Evolutionary conservation across 306 rosid genomes (phyloP).

Genomic region (Vigna hirtella): DNA sequence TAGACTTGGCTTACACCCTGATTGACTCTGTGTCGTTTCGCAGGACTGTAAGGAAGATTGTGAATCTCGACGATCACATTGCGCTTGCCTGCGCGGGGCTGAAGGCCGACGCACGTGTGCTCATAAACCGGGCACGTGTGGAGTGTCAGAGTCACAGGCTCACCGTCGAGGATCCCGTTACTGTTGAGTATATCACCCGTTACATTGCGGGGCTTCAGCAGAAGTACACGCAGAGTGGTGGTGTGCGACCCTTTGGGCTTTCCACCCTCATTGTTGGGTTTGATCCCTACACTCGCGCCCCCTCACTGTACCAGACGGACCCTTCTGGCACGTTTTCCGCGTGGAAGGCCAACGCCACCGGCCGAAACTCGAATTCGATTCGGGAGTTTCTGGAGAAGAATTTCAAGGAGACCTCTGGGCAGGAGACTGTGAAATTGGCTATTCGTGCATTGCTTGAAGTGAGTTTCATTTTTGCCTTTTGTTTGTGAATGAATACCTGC

Average conservation of each 20-base stretch:
- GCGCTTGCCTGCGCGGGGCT: constrained; percentile 98
- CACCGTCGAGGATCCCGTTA: constrained; percentile 94
- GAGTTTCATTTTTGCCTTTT: constrained; percentile 31
- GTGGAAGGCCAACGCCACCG: constrained; percentile 97
- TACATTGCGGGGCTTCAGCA: constrained; percentile 98
- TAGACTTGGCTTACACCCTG: neutral
- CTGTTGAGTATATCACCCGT: constrained; percentile 93
- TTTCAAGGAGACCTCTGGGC: constrained; percentile 87
- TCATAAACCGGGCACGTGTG: constrained; percentile 85
- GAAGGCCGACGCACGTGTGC: constrained; percentile 96
- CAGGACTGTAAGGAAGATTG: constrained; percentile 58
- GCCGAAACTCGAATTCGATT: constrained; percentile 92
- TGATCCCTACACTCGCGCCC: constrained; percentile 78
- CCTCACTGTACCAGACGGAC: constrained; percentile 90
- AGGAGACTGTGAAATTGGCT: constrained; percentile 87
- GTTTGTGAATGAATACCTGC: constrained; percentile 21
- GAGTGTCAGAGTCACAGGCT: constrained; percentile 97
- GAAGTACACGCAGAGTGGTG: constrained; percentile 98
- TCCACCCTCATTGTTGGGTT: constrained; percentile 94
- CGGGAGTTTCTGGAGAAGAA: constrained; percentile 95
- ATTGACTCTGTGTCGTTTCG: constrained; percentile 4
- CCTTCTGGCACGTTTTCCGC: constrained; percentile 98
- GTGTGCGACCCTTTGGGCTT: constrained; percentile 97
- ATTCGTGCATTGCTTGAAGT: constrained; percentile 97
- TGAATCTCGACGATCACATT: constrained; percentile 55